Base-by-base conservation (phyloP, 1,139 yeast species). In the Pichia sp. region DNA sequence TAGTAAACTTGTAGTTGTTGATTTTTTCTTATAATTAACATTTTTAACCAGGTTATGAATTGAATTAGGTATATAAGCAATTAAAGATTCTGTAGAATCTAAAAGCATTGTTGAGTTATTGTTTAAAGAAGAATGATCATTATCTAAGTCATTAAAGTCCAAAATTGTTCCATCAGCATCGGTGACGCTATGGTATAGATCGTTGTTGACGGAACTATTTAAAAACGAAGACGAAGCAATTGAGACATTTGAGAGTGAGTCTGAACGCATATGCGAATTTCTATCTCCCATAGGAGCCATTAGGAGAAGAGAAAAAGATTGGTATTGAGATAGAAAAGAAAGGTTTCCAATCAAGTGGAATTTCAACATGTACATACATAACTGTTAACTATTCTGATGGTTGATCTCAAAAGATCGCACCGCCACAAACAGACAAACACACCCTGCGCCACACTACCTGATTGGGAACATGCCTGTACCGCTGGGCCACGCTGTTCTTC, bases 21-120 rank as follows among this genome's bases (percentile, higher is more conserved):
- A 63, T 45, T 69, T 66, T 41, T 77, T 65, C 22, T 76, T 73
- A 25, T 71, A 62, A 59, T 82, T 85, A 3, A 81, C 77, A 44
- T 79, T 83, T 47, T 81, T 77, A 0, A 88, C 83, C 54, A 63
- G 33, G 25, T 57, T 55, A 36, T 33, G 47, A 25, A 53, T 53
- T 3, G 54, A 34, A 18, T 53, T 53, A 7, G 56, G 54, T 14
- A 48, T 44, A 28, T 48, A 22, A 10, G 31, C 18, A 19, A 45
- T 38, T 13, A 45, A 22, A 9, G 42, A 39, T 31, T 50, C 53
- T 28, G 50, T 38, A 6, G 53, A 47, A 41, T 50, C 50, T 10
- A 47, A 36, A 10, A 50, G 25, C 9, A 50, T 19, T 10, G 49
- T 34, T 2, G 48, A 36, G 27, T 45, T 46, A 22, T 38, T 42